Base-by-base conservation (phyloP, 441 rosid species). In the Iberis amara region DNA sequence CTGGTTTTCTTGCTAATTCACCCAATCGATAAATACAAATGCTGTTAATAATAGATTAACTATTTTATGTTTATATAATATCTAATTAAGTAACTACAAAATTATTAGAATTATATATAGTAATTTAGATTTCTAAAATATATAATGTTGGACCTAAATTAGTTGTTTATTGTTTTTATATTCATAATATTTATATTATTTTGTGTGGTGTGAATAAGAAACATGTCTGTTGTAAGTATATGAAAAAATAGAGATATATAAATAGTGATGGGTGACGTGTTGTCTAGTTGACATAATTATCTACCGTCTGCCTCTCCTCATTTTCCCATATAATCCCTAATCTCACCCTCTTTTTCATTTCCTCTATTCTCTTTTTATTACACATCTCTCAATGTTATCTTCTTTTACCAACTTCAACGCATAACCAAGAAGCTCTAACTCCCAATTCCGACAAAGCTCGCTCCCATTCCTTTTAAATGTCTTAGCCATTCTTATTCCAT, bases 231-330 rank as follows among this genome's bases (percentile, higher is more conserved):
- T 4, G 39, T 51, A 21, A 59, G 41, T 10, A 30, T 8, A 48
- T 6, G 31, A 14, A 35, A 12, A 10, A 15, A 15, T n/a, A n/a
- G 4, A 33, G 9, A 33, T 33, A 33, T 39, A 2, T 4, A 27
- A 30, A 18, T 4, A 28, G 50, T 43, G 56, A 58, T 38, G 57
- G 38, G 39, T 71, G 92, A 76, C 85, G 74, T 71, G 79, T 60
- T 70, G n/a, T 41, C 50, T 28, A 72, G 64, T 62, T 61, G 77
- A 65, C 74, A 48, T 50, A 57, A 61, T 42, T 69, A 75, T 70
- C 74, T 60, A 26, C 59, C 42, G 21, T 21, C 3, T 44, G 44
- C 5, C 36, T 13, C 32, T 21, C 28, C 18, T 39, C 15, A 49
- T 50, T 57, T 47, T 53, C 55, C 28, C 62, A 59, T 65, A 49